Evolutionary conservation across 306 rosid species (phyloP).

Genomic region (Ceratonia siliqua): DNA sequence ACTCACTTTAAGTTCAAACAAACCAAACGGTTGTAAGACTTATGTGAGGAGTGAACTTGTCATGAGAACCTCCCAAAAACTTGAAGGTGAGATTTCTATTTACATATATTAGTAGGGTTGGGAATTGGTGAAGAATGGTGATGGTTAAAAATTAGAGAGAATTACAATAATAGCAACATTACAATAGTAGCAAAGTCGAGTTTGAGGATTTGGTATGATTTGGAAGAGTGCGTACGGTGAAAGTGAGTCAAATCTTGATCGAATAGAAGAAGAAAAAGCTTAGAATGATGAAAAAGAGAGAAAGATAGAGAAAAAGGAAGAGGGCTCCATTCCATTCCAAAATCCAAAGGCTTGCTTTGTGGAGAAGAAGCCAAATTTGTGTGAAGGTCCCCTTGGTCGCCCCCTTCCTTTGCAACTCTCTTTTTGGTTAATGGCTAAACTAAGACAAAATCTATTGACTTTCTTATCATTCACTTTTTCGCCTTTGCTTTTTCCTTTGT

Average conservation of each 20-base stretch:
- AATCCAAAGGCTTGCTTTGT: conserved; percentile 52
- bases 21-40: too few relatives aligned
- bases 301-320: background rate
- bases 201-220: conserved; percentile 25
- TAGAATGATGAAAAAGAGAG: conserved; percentile 25
- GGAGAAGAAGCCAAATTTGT: conserved; percentile 50
- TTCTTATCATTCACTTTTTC: too few relatives aligned
- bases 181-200: conserved; percentile 43
- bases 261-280: conserved; percentile 20
- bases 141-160: background rate
- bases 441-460: too few relatives aligned
- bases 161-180: conserved; percentile 28
- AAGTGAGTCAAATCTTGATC: conserved; percentile 16
- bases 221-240: background rate
- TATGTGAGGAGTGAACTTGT: background rate
- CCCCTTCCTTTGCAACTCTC: too few relatives aligned
- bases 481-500: too few relatives aligned
- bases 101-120: background rate
- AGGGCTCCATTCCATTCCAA: too few relatives aligned
- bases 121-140: background rate
- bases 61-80: background rate
- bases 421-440: too few relatives aligned
- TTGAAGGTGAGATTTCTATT: too few relatives aligned
- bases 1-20: too few relatives aligned
- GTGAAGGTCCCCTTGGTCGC: conserved; percentile 36